phyloP scores from a whole-genome alignment of 78 protist species.

The Protostelium mycophagum region DNA sequence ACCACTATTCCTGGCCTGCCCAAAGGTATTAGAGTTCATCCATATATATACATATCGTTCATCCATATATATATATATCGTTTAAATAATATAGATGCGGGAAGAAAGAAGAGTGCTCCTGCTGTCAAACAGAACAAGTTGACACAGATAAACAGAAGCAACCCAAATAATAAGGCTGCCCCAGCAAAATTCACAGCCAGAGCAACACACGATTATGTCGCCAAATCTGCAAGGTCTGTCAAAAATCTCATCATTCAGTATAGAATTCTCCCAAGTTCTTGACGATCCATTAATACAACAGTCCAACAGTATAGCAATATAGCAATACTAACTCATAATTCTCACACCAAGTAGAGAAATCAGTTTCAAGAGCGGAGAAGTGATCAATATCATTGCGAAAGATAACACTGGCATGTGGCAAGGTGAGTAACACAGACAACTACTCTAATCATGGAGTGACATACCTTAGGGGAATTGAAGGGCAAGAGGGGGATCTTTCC shows the following conservation, averaged over 20 bases:
- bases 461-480: background rate
- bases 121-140: background rate
- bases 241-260: no score
- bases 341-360: no score
- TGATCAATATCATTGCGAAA: background rate
- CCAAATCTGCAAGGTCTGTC: background rate
- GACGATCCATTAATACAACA: no score
- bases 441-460: background rate
- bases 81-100: background rate
- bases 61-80: no score
- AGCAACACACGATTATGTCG: background rate
- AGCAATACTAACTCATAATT: no score
- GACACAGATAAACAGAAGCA: background rate
- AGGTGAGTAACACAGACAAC: background rate
- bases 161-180: background rate
- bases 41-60: no score
- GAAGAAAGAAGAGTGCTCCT: background rate
- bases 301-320: no score
- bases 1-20: background rate
- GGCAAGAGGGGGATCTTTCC: background rate
- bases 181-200: background rate
- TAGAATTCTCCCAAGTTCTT: no score
- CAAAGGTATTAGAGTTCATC: background rate
- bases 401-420: background rate
- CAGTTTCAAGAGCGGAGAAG: background rate